Evolutionary conservation across 1,139 yeast genomes (phyloP).

Genomic region (Pneumocystis jirovecii): DNA sequence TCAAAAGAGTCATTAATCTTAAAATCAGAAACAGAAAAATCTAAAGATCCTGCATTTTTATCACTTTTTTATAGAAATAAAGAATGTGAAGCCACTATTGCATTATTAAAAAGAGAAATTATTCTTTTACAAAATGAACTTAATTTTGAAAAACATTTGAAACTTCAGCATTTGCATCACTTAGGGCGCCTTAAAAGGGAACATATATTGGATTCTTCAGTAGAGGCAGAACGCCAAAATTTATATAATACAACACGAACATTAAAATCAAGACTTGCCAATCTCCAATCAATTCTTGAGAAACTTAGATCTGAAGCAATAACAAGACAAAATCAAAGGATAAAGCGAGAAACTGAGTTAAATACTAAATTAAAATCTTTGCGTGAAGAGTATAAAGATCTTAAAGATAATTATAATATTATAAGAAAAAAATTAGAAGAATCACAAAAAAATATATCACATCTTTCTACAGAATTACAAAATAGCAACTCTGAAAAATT

Average conservation of each 20-base stretch:
- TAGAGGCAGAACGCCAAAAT: slow-evolving; percentile 13
- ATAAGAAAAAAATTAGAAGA: background rate
- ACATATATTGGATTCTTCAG: slow-evolving; percentile 11
- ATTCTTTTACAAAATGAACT: slow-evolving; percentile 46
- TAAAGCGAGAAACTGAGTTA: slow-evolving; percentile 10
- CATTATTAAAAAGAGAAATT: slow-evolving; percentile 36
- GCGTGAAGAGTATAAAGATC: slow-evolving; percentile 10
- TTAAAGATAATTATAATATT: slow-evolving; percentile 4
- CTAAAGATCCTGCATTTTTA: background rate
- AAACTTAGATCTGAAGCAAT: slow-evolving; percentile 9
- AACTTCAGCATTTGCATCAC: slow-evolving; percentile 36
- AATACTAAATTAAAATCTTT: slow-evolving; percentile 10
- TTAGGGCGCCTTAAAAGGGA: slow-evolving; percentile 26
- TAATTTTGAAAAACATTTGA: slow-evolving; percentile 44
- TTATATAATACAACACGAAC: slow-evolving; percentile 10
- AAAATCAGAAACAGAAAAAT: background rate
- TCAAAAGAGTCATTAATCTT: background rate
- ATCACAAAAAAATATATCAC: background rate
- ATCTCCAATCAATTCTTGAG: slow-evolving; percentile 7
- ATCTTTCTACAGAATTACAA: background rate
- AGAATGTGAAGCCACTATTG: background rate
- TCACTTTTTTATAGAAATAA: background rate
- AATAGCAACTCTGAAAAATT: background rate
- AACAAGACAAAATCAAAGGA: slow-evolving; percentile 9
- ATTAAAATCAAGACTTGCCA: slow-evolving; percentile 9